Evolutionary conservation across 768 basidiomycete genomes (phyloP).

Genomic region (Lactarius psammicola): DNA sequence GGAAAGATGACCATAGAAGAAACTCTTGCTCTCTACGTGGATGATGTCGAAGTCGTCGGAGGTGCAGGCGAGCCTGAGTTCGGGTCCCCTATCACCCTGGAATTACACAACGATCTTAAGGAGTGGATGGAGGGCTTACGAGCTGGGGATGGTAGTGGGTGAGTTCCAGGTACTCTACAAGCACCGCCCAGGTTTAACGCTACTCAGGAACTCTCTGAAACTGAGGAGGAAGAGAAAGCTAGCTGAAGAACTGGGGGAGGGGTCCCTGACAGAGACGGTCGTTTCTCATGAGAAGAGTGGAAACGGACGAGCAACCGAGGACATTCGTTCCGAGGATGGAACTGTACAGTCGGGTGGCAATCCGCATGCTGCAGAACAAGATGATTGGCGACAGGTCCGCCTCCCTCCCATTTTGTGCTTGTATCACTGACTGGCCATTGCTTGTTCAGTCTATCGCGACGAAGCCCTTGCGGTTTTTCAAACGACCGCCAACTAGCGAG

Average conservation of each 20-base stretch:
- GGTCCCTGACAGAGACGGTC: conserved; percentile 14
- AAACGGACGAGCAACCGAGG: too few species aligned
- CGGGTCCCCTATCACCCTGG: conserved; percentile 51
- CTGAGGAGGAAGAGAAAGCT: conserved; percentile 40
- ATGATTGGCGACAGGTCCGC: conserved; percentile 20
- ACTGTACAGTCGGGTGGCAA: neutral
- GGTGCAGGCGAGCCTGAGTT: conserved; percentile 46
- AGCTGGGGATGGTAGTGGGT: conserved; percentile 61
- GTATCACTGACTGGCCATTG: neutral
- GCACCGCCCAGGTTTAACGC: conserved; percentile 4
- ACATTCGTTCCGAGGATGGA: neutral
- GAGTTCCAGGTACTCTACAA: conserved; percentile 33
- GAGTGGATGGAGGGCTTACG: conserved; percentile 59
- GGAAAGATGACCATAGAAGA: conserved; percentile 41
- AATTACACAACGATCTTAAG: conserved; percentile 39
- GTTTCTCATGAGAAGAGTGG: neutral
- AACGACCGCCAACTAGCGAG: conserved; percentile 10
- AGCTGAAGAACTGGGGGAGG: conserved; percentile 5
- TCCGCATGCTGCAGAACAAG: neutral
- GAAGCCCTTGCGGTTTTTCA: conserved; percentile 15
- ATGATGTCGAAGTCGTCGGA: conserved; percentile 44
- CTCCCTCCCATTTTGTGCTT: neutral
- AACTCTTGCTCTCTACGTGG: conserved; percentile 56
- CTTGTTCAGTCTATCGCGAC: conserved; percentile 12
- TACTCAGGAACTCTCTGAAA: conserved; percentile 46